Conservation (phyloP, 495 filamentous ascomycete species). For the Penicillium cosmopolitanum region DNA sequence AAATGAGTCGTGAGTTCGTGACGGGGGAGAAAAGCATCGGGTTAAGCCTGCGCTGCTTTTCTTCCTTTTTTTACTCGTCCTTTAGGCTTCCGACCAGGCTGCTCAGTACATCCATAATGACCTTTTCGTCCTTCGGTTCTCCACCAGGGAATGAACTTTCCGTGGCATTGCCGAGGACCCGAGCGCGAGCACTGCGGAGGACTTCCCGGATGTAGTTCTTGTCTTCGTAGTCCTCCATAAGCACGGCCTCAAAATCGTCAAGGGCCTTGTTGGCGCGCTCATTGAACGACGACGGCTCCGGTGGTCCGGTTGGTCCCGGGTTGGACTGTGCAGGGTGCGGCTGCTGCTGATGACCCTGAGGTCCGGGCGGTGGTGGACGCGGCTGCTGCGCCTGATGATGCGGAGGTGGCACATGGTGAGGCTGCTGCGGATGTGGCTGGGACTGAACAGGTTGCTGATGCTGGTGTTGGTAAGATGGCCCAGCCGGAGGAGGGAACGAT, state of each 20-base stretch:
- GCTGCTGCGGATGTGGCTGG: constrained; percentile 31
- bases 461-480: constrained; percentile 26
- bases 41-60: not conserved
- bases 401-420: constrained; percentile 9
- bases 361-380: constrained; percentile 40
- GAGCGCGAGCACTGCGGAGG: constrained; percentile 53
- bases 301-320: constrained; percentile 51
- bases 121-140: constrained; percentile 51
- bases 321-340: constrained; percentile 26
- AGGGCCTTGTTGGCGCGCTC: constrained; percentile 55
- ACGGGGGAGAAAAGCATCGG: constrained; percentile 6
- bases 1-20: constrained; percentile 12
- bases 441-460: constrained; percentile 19
- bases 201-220: constrained; percentile 56
- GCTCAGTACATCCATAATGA: constrained; percentile 48
- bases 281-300: constrained; percentile 49
- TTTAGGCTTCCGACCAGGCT: constrained; percentile 48
- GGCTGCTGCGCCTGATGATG: constrained; percentile 25
- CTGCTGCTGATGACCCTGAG: constrained; percentile 35
- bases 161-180: constrained; percentile 43
- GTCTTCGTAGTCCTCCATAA: constrained; percentile 54
- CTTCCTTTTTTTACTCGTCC: constrained; percentile 29
- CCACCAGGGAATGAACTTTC: constrained; percentile 53
- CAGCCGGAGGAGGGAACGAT: constrained; percentile 25
- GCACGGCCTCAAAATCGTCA: constrained; percentile 51